Evolutionary conservation across 371 early-diverging fungal genomes (phyloP), one percentile per base, ranked within the genome.

Genomic region (Mucor velutinosus): DNA sequence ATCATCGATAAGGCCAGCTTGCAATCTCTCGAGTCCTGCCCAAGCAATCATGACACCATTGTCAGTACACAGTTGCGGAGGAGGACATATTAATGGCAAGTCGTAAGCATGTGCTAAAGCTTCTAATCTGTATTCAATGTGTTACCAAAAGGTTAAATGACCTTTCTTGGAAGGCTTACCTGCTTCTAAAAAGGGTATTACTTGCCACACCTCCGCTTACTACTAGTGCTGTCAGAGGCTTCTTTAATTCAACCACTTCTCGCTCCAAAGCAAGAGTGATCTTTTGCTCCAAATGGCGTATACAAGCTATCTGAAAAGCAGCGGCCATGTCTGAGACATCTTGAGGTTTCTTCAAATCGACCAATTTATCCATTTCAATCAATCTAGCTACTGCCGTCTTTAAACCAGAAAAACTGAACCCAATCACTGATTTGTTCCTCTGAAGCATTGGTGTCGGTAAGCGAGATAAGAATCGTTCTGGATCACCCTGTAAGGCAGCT

Each of bases 21-120:
- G 83, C 55, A 83, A 84, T 37, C 90, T 73, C 64, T 92, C 92
- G 4, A 88, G n/a, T 1, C 90, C 95, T 6, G 93, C 85, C 95
- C 95, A 94, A 8, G 94, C 95, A 72, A 94, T 89, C 95, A 94
- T 94, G 25, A 90, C 93, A n/a, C 92, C 94, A 70, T 94, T 94
- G 76, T 94, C 95, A 0, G 95, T 90, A 74, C 95, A 94, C 41
- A 92, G 74, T 23, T 86, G 78, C 3, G 92, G 90, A 17, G 93
- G 92, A 32, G 95, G 95, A 49, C 90, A 91, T 39, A 89, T 82
- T 17, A 92, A 77, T 49, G 79, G 86, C 11, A 93, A 56, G 25
- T 76, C 67, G 56, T 85, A 77, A 23, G 65, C 33, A 15, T 68
- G 64, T 27, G 87, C 88, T 23, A 87, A 65, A 32, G 62, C 60